phyloP scores from a whole-genome alignment of 2,329 filamentous ascomycete genomes.

The Kalmusia sp. region DNA sequence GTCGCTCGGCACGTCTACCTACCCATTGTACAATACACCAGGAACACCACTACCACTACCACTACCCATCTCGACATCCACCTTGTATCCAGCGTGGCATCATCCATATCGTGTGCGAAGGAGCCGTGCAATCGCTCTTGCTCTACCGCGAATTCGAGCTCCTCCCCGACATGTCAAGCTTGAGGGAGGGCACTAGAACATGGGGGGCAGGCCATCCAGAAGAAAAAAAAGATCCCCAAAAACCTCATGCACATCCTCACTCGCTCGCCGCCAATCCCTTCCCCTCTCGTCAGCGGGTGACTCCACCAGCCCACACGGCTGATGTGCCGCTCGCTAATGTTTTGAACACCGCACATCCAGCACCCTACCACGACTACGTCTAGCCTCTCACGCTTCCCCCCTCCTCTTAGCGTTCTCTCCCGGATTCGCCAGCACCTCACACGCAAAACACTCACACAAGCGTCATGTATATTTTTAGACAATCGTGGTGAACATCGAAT shows the following conservation, averaged over 20 bases:
- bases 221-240: no score
- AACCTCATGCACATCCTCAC: no score
- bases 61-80: neutral
- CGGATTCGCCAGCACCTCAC: slow-evolving; percentile 1
- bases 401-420: neutral
- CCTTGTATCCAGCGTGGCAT: neutral
- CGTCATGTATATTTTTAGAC: neutral
- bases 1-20: neutral
- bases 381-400: neutral
- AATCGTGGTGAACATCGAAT: neutral
- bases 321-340: no score
- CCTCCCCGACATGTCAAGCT: no score
- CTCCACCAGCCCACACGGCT: no score
- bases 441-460: neutral
- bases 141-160: neutral
- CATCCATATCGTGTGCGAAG: neutral
- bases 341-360: no score
- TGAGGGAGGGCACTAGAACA: no score
- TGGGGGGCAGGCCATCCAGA: no score
- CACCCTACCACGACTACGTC: no score
- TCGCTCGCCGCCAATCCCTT: no score
- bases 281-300: no score
- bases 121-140: neutral
- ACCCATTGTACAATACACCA: neutral
- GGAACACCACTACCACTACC: neutral